Evolutionary conservation across 139 green algal genomes (phyloP), one percentile per base, ranked within the genome.

Genomic region (Micractinium conductrix): DNA sequence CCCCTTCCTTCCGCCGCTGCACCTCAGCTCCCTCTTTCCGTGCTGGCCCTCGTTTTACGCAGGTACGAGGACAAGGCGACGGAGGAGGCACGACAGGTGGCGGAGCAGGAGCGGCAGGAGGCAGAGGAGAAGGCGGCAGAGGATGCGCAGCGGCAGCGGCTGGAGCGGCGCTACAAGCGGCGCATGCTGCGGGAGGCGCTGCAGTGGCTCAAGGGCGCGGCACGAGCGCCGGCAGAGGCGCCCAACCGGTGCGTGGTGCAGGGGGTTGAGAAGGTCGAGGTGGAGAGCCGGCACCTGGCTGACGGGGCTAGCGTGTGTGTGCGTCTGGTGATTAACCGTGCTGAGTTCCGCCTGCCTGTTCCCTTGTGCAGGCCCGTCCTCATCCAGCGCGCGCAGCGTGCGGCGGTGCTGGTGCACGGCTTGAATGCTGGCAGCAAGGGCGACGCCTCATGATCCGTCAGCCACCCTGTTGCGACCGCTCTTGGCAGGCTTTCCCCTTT

Each of bases 151-250:
- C 45, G 50, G 30, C 48, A 84, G 48, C 83, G 80, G n/a, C 63
- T 81, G 40, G 78, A 81, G 38, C 40, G 28, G 8, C 24, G 43
- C 17, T 42, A 81, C 45, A 85, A 79, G 62, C 44, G 43, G 58
- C 60, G 86, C 53, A 42, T 63, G 58, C 58, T 89, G 28, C 50
- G 73, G n/a, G 86, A 89, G 70, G 81, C 45, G 42, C 30, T 85
- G 4, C 55, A 37, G 0, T 89, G 81, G 81, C 28, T 89, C 6
- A 84, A 48, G 48, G 26, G 8, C 0, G 72, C 86, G 9, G 86
- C 81, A 5, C 60, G 60, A 10, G 55, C 55, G 1, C 86, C 86
- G 1, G 38, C 35, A 1, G 86, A 79, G 35, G 44, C 38, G 16
- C 71, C 33, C 43, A 78, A 74, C 48, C 83, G 81, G 60, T 86